Base-by-base conservation (phyloP, 2,329 filamentous ascomycete species). In the Monosporascus sp. region DNA sequence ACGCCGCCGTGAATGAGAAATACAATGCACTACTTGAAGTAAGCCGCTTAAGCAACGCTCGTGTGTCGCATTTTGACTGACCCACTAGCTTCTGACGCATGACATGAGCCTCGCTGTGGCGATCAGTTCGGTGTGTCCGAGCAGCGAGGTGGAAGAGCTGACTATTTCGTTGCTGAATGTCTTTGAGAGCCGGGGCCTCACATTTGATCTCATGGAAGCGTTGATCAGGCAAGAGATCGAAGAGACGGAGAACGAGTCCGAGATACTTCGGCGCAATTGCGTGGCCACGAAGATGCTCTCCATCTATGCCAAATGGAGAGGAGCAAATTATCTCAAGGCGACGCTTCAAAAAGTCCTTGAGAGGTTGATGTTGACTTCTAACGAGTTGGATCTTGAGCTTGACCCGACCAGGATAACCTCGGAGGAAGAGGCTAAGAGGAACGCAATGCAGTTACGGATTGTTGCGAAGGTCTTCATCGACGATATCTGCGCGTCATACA, bases 211-310 rank as follows among this genome's bases (percentile, higher is more conserved):
- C 2, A 73, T 88, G 15, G 84, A 87, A 61, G 82, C 81, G 5
- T 72, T 88, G 15, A 85, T 88, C 55, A 83, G 85, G 59, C 83
- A 87, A 60, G 85, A 88, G 62, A 80, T 88, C 47, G 80, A 86
- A 56, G 83, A 86, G 50, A 87, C 84, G 6, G 85, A 88, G 64
- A 87, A 85, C 51, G 85, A 88, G 63, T 78, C 84, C 1, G 85
- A 88, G 61, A 75, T 88, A 22, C 69, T 88, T 11, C 78, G 85
- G n/a, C 76, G 84, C 49, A 86, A 85, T 35, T 87, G 84, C 59
- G 85, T 88, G 1, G 82, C 84, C n/a, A 88, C 85, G 2, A 88
- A 88, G 65, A 86, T 88, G 78, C 74, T 88, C 2, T 87, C 85
- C 1, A 77, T 87, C 7, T 88, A 87, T 60, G 85, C 84, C 5